Evolutionary conservation across 1,284 basidiomycete species (phyloP), one percentile per base, ranked within the genome.

Genomic region (Ceratobasidium theobromae): DNA sequence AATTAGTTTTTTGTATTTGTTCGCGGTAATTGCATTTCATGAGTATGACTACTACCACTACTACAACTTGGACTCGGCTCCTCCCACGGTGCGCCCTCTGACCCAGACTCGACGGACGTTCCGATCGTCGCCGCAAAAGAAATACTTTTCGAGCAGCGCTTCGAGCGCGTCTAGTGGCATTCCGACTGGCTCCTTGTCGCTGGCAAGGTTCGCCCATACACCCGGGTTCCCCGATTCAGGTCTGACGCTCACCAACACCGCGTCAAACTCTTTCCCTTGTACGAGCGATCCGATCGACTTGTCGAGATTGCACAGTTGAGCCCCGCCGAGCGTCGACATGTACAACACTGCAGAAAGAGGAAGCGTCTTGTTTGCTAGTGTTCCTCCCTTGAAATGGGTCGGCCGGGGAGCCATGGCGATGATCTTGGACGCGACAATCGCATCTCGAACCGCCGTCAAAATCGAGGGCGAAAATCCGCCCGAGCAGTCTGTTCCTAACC

Each of bases 311-410:
- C 93, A 95, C 0, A 98, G 86, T 33, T 86, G 80, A 0, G 96
- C 96, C 1, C 96, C 96, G 43, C 96, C 95, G 28, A 91, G 79
- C 1, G 95, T 99, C 8, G 96, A 95, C 51, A 98, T 86, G 78
- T 93, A 90, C 70, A 97, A 82, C 51, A 98, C 80, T 1, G 92
- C 87, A 5, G 91, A 79, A 41, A 95, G 80, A 4, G 86, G 79
- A 12, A 98, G 81, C 57, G 88, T 88, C 18, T 81, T 80, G 70
- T 82, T 80, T 2, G 82, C 77, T 53, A 73, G 72, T 69, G 8
- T 40, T 35, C 32, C 49, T 62, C 49, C 38, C 28, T 64, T 41
- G 66, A 69, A 54, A n/a, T n/a, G n/a, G n/a, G n/a, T n/a, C n/a
- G n/a, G n/a, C n/a, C n/a, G n/a, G 23, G 55, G 48, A 45, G 72